Conservation (phyloP, 208 protist species). For the Trypanosomatidae sp. region DNA sequence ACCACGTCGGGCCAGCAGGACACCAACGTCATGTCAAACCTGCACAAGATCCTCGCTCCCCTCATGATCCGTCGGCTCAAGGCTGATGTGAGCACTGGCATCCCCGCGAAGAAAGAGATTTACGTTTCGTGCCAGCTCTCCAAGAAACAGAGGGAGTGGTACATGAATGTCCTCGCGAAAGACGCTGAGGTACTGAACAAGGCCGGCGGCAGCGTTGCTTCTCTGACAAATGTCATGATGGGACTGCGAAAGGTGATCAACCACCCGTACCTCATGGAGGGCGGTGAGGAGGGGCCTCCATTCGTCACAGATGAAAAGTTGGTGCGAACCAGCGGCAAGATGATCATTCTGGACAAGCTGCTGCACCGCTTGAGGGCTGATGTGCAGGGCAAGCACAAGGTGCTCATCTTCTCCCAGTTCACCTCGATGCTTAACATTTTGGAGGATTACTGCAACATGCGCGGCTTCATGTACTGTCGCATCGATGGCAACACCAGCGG, state of each 20-base stretch:
- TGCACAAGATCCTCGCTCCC: constrained; percentile 94
- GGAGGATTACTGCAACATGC: constrained; percentile 90
- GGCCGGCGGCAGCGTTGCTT: constrained; percentile 46
- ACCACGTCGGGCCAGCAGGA: constrained; percentile 80
- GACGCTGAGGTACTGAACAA: constrained; percentile 96
- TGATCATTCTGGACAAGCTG: constrained; percentile 95
- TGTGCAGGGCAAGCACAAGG: constrained; percentile 85
- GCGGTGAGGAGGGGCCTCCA: constrained; percentile 90
- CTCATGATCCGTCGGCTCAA: constrained; percentile 98
- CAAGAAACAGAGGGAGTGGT: constrained; percentile 95
- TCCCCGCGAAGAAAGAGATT: constrained; percentile 98
- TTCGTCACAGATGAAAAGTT: constrained; percentile 92
- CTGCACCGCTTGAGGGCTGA: constrained; percentile 77
- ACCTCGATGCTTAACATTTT: constrained; percentile 93
- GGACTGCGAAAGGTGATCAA: constrained; percentile 95
- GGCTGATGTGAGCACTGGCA: constrained; percentile 94
- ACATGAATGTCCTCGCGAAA: constrained; percentile 94
- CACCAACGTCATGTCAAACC: constrained; percentile 71
- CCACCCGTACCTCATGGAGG: constrained; percentile 96
- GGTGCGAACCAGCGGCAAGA: constrained; percentile 92
- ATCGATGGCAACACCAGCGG: constrained; percentile 92
- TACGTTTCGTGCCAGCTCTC: constrained; percentile 95
- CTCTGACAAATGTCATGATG: constrained; percentile 90
- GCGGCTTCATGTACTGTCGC: constrained; percentile 81
- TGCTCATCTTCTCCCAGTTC: constrained; percentile 99